phyloP scores from a whole-genome alignment of 2,329 filamentous ascomycete species.

The Rhynchosporium secalis region DNA sequence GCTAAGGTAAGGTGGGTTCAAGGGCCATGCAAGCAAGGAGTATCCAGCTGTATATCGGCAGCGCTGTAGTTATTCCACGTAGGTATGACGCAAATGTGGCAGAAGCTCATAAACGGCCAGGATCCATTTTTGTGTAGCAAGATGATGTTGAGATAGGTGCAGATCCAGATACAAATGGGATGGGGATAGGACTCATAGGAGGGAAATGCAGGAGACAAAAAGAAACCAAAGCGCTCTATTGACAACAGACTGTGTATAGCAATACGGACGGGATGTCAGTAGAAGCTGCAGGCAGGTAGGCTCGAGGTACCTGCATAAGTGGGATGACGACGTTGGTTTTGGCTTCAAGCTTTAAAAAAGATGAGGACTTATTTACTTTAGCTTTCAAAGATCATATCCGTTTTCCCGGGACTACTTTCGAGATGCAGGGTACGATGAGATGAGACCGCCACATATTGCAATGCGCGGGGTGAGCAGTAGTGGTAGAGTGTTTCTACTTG shows the following conservation, averaged over 20 bases:
- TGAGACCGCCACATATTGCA: not conserved
- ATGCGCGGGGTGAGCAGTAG: not conserved
- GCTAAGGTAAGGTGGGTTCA: not conserved
- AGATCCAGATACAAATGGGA: not conserved
- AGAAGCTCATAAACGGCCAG: not conserved
- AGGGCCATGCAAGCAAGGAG: not conserved
- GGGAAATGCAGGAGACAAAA: not conserved
- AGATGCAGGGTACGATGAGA: not conserved
- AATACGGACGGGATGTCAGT: not conserved
- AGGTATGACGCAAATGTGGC: not conserved
- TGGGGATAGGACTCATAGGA: not conserved
- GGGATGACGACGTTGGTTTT: not conserved
- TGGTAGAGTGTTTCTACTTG: not conserved
- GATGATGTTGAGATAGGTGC: not conserved
- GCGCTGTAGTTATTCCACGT: not conserved
- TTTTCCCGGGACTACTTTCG: not conserved
- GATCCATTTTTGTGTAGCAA: not conserved
- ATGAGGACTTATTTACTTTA: not conserved
- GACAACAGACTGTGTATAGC: not conserved
- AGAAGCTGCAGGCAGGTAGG: not conserved
- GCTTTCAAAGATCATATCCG: not conserved
- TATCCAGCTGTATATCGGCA: not conserved
- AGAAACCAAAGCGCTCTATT: not conserved
- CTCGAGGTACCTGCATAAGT: conserved; percentile 13
- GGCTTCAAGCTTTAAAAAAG: not conserved